phyloP scores from a whole-genome alignment of 2,329 filamentous ascomycete genomes.

The Aspergillus candidus region DNA sequence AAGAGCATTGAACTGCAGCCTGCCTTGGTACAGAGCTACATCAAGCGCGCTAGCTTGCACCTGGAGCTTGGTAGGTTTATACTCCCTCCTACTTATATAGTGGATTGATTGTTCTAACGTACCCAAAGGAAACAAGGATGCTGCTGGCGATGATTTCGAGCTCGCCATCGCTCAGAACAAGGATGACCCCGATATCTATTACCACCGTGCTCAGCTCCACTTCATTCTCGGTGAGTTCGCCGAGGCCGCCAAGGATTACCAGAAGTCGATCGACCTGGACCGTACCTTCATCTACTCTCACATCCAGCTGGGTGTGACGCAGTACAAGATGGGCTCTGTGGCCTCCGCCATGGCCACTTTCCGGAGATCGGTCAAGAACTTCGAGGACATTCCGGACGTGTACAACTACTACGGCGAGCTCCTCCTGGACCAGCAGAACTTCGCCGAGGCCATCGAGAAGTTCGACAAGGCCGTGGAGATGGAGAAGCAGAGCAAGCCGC shows the following conservation, averaged over 20 bases:
- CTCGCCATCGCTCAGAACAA: conserved; percentile 77
- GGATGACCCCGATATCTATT: conserved; percentile 94
- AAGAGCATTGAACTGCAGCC: conserved; percentile 90
- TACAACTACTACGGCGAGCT: conserved; percentile 99
- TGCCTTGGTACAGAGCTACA: conserved; percentile 87
- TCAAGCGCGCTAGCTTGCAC: conserved; percentile 98
- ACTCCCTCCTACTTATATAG: background rate
- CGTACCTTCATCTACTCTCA: conserved; percentile 97
- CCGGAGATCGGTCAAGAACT: conserved; percentile 96
- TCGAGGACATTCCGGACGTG: conserved; percentile 90
- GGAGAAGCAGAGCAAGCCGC: conserved; percentile 89
- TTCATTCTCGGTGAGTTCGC: conserved; percentile 94
- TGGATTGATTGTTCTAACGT: conserved; percentile 24
- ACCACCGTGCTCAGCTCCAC: conserved; percentile 95
- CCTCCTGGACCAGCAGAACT: conserved; percentile 93
- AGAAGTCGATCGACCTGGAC: conserved; percentile 97
- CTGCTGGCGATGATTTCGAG: conserved; percentile 81
- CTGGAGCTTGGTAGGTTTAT: conserved; percentile 69
- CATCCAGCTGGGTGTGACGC: conserved; percentile 96
- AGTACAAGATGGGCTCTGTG: conserved; percentile 99
- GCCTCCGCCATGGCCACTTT: conserved; percentile 98
- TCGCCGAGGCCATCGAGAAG: conserved; percentile 89
- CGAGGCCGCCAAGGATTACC: conserved; percentile 95
- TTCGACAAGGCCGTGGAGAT: conserved; percentile 98
- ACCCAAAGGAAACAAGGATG: conserved; percentile 66